Percentiles rank a stretch among this genome's conserved stretches.
phyloP scores from a whole-genome alignment of 2,329 filamentous ascomycete genomes.

The Cryoendolithus antarcticus region DNA sequence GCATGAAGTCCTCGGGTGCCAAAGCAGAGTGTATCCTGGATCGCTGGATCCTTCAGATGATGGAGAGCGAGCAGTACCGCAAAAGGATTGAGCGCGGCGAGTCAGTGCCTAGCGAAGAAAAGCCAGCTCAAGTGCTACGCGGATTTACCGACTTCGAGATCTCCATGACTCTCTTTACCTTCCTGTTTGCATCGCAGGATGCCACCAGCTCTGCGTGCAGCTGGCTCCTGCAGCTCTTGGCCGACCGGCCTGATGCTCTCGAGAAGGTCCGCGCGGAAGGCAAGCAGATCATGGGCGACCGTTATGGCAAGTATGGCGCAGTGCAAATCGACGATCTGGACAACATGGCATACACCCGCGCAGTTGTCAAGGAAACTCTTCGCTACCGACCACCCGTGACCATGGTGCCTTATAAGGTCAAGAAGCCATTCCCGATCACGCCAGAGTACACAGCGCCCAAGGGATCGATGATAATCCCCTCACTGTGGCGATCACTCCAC shows the following conservation, averaged over 20 bases:
- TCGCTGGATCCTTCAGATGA: slow-evolving; percentile 79
- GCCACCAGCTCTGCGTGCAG: slow-evolving; percentile 87
- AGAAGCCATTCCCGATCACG: slow-evolving; percentile 89
- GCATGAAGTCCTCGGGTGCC: slow-evolving; percentile 67
- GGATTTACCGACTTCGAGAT: slow-evolving; percentile 88
- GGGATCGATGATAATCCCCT: slow-evolving; percentile 88
- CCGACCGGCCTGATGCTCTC: slow-evolving; percentile 84
- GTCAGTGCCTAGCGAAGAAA: slow-evolving; percentile 54
- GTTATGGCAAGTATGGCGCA: slow-evolving; percentile 6
- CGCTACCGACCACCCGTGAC: slow-evolving; percentile 92
- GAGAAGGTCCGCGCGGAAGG: slow-evolving; percentile 78
- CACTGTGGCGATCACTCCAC: slow-evolving; percentile 78
- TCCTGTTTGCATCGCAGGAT: slow-evolving; percentile 94
- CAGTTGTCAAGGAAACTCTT: slow-evolving; percentile 79
- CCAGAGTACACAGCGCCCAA: slow-evolving; percentile 85
- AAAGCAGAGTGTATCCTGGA: slow-evolving; percentile 89
- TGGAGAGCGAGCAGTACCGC: slow-evolving; percentile 71
- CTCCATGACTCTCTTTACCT: slow-evolving; percentile 84
- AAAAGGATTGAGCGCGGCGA: slow-evolving; percentile 64
- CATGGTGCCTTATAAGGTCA: slow-evolving; percentile 90
- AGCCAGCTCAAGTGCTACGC: slow-evolving; percentile 71
- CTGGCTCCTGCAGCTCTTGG: slow-evolving; percentile 90
- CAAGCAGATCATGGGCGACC: slow-evolving; percentile 10
- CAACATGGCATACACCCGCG: slow-evolving; percentile 77
- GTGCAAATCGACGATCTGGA: slow-evolving; percentile 79